These are phyloP conservation scores for Scytalidium lignicola DNA, from an alignment of 2,329 filamentous ascomycete genomes.

Conservation along the genomic window DNA sequence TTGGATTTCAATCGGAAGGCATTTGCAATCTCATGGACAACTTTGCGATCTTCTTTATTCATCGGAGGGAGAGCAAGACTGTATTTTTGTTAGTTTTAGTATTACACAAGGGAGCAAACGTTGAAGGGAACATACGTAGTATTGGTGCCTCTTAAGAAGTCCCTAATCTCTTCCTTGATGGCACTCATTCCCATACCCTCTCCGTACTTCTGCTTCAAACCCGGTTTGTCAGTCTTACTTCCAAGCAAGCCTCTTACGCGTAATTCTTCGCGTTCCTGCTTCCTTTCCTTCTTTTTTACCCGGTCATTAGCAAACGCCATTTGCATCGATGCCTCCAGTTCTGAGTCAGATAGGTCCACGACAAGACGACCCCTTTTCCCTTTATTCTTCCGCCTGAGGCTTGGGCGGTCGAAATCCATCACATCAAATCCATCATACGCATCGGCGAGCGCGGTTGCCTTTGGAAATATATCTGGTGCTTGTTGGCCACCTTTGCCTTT, in stretches of 20 bases:
- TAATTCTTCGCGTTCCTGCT: conserved; percentile 63
- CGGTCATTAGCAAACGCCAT: conserved; percentile 62
- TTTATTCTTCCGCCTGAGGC: conserved; percentile 59
- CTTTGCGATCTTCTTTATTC: conserved; percentile 69
- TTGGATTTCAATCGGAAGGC: conserved; percentile 77
- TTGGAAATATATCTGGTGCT: conserved; percentile 36
- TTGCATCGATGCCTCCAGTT: conserved; percentile 57
- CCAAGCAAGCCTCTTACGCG: conserved; percentile 63
- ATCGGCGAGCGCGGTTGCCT: conserved; percentile 50
- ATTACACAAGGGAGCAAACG: background rate
- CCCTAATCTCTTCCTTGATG: conserved; percentile 65
- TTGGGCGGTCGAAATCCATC: conserved; percentile 75
- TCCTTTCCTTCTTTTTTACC: conserved; percentile 64
- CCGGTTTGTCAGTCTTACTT: conserved; percentile 44
- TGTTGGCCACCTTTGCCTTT: conserved; percentile 22
- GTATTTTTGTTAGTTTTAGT: conserved; percentile 7
- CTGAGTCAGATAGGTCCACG: conserved; percentile 58
- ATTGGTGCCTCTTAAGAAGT: conserved; percentile 61
- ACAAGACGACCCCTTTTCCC: conserved; percentile 49
- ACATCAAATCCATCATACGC: conserved; percentile 66
- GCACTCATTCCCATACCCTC: conserved; percentile 66
- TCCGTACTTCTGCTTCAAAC: conserved; percentile 65
- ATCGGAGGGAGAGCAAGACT: conserved; percentile 79
- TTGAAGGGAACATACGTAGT: conserved; percentile 49
- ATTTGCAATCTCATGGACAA: conserved; percentile 73